These are phyloP conservation scores for Cutaneotrichosporon mucoides DNA, from an alignment of 1,284 basidiomycete species.

Conservation along the genomic window DNA sequence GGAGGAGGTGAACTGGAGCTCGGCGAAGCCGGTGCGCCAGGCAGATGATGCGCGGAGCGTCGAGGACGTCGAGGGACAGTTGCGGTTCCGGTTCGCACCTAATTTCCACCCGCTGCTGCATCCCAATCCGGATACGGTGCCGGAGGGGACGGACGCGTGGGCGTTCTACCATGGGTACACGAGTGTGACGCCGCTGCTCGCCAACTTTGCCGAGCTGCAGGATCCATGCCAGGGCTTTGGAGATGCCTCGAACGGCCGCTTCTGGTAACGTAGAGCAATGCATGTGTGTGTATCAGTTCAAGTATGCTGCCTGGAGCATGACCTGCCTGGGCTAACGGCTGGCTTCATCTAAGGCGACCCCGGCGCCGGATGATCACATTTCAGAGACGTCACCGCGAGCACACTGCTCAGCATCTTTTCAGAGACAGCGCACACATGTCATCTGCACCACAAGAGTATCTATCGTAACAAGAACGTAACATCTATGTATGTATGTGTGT, in stretches of 20 bases:
- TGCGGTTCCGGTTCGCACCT: constrained; percentile 77
- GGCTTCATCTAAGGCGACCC: too few relatives aligned
- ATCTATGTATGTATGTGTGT: background rate
- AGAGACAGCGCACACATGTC: background rate
- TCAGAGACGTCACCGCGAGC: too few relatives aligned
- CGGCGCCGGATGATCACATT: too few relatives aligned
- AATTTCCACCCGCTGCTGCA: constrained; percentile 66
- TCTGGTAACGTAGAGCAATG: constrained; percentile 1
- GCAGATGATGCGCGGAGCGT: background rate
- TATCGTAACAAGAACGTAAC: background rate
- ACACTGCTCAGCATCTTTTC: too few relatives aligned
- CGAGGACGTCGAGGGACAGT: constrained; percentile 21
- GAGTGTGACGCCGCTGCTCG: constrained; percentile 37
- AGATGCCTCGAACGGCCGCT: background rate
- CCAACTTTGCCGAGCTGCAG: constrained; percentile 26
- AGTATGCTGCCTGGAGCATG: too few relatives aligned
- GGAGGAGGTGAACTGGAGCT: constrained; percentile 7
- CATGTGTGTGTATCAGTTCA: background rate
- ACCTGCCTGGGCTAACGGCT: too few relatives aligned
- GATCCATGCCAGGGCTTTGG: constrained; percentile 1
- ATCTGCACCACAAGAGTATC: background rate
- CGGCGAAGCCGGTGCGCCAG: constrained; percentile 7
- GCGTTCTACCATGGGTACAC: constrained; percentile 43
- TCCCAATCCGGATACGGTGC: constrained; percentile 58
- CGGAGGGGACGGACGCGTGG: constrained; percentile 71